phyloP scores from a whole-genome alignment of 2,329 filamentous ascomycete species.

The Beauveria caledonica region DNA sequence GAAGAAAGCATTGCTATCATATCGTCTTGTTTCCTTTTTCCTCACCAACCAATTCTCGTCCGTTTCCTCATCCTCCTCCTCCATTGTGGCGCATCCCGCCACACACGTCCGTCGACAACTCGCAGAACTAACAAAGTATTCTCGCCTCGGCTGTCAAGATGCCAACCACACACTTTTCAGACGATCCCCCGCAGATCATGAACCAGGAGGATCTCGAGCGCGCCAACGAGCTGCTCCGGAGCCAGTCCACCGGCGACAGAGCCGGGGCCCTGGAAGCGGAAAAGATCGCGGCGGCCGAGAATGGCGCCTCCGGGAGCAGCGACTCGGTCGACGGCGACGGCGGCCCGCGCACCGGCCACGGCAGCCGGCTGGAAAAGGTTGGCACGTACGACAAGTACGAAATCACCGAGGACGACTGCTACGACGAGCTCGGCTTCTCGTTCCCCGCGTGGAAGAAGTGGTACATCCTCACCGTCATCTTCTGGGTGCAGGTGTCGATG shows the following conservation, averaged over 20 bases:
- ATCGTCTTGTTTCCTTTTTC: no score
- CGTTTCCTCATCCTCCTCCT: no score
- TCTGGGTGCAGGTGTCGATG: slow-evolving; percentile 67
- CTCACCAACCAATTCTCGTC: no score
- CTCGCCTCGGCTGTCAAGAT: not conserved
- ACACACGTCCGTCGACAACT: no score
- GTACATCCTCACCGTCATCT: slow-evolving; percentile 65
- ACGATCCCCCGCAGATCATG: slow-evolving; percentile 31
- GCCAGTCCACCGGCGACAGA: not conserved
- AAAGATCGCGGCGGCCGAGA: slow-evolving; percentile 13
- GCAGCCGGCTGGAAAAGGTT: slow-evolving; percentile 24
- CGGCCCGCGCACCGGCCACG: not conserved
- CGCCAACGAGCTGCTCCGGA: slow-evolving; percentile 31
- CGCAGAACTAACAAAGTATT: no score
- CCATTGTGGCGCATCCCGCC: not conserved
- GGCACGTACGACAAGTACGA: slow-evolving; percentile 34
- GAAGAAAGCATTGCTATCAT: no score
- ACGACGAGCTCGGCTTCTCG: slow-evolving; percentile 55
- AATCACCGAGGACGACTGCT: slow-evolving; percentile 52
- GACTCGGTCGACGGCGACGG: slow-evolving; percentile 13
- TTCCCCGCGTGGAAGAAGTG: slow-evolving; percentile 59
- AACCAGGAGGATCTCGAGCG: slow-evolving; percentile 26
- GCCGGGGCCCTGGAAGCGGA: not conserved
- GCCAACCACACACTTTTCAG: slow-evolving; percentile 23
- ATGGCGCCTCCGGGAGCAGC: slow-evolving; percentile 24